These are phyloP conservation scores for Moelleriella libera DNA, from an alignment of 2,329 filamentous ascomycete genomes.

Conservation along the genomic window DNA sequence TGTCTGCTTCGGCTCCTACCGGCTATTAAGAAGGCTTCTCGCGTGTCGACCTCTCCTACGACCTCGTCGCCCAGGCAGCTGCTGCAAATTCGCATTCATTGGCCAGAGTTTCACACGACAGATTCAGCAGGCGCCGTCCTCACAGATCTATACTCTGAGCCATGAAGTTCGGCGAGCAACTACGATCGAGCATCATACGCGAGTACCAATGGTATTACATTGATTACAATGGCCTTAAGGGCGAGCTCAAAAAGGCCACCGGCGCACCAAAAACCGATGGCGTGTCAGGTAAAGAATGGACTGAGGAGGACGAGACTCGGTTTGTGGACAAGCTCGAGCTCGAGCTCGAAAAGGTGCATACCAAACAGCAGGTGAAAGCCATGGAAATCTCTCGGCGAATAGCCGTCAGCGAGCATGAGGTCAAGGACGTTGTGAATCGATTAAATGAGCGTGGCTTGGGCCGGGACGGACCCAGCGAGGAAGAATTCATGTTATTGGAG, in stretches of 20 bases:
- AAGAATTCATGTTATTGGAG: slow-evolving; percentile 88
- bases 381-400: slow-evolving; percentile 91
- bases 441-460: slow-evolving; percentile 48
- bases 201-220: slow-evolving; percentile 99
- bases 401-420: slow-evolving; percentile 74
- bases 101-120: too few relatives aligned
- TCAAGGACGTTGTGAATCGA: slow-evolving; percentile 70
- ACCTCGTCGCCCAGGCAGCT: too few relatives aligned
- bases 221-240: slow-evolving; percentile 88
- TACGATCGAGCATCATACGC: slow-evolving; percentile 88
- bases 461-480: slow-evolving; percentile 57
- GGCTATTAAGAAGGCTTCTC: too few relatives aligned
- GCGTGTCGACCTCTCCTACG: too few relatives aligned
- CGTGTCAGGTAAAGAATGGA: slow-evolving; percentile 52
- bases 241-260: slow-evolving; percentile 63
- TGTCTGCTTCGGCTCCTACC: too few relatives aligned
- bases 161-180: slow-evolving; percentile 90
- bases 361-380: slow-evolving; percentile 93
- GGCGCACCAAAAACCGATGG: slow-evolving; percentile 29
- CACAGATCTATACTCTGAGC: slow-evolving; percentile 8
- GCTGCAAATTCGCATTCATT: too few relatives aligned
- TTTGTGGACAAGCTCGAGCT: slow-evolving; percentile 80
- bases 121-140: too few relatives aligned
- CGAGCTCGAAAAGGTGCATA: slow-evolving; percentile 95
- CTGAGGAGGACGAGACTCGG: slow-evolving; percentile 76